These are phyloP conservation scores for Anthracocystis panici-leucophaei DNA, from an alignment of 1,284 basidiomycete species.

Conservation along the genomic window DNA sequence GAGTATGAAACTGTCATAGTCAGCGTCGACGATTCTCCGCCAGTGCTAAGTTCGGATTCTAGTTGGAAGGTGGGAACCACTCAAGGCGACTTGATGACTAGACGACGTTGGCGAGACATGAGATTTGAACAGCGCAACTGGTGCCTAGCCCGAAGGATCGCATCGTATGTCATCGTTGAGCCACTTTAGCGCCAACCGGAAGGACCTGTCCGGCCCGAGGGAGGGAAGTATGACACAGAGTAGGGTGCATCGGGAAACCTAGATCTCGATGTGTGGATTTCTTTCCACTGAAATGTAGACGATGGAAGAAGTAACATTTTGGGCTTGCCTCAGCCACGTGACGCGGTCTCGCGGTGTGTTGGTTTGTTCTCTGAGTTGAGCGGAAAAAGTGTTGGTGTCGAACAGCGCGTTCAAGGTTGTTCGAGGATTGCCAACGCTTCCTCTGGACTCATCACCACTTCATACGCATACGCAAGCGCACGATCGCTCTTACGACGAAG, in stretches of 20 bases:
- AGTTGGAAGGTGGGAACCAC: no score
- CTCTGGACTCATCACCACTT: not conserved
- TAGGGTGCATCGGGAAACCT: not conserved
- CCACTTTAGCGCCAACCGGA: no score
- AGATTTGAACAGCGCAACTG: no score
- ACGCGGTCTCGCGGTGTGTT: constrained; percentile 4
- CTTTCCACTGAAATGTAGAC: not conserved
- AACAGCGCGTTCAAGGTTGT: not conserved
- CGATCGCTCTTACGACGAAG: not conserved
- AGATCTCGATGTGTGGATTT: not conserved
- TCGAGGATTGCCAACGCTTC: not conserved
- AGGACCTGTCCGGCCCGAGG: no score
- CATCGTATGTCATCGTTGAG: no score
- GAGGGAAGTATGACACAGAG: not conserved
- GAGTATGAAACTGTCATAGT: no score
- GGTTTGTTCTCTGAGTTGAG: not conserved
- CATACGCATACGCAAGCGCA: not conserved
- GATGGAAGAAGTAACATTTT: not conserved
- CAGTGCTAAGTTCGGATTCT: no score
- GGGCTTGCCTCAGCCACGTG: not conserved
- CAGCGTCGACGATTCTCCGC: no score
- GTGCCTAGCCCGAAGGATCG: no score
- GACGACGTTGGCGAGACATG: no score
- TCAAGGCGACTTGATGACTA: no score
- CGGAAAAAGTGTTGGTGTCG: constrained; percentile 10